Evolutionary conservation across 2,329 filamentous ascomycete species (phyloP).

Genomic region (Diaporthe longicolla): DNA sequence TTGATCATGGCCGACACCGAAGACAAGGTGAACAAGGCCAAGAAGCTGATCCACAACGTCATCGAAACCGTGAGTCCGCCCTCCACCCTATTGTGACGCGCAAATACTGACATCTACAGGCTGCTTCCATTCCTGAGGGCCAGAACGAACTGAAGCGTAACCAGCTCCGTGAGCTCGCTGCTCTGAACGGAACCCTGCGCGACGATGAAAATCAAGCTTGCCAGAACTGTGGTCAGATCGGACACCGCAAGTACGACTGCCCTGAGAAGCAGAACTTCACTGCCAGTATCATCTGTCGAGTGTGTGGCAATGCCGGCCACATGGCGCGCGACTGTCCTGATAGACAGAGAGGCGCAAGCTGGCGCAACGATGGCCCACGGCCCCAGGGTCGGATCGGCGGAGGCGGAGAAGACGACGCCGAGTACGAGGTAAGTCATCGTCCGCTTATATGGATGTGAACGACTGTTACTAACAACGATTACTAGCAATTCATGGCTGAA

Average conservation of each 20-base stretch:
- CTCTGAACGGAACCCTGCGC: constrained; percentile 97
- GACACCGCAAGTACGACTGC: constrained; percentile 98
- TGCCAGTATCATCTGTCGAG: constrained; percentile 98
- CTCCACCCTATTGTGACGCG: not conserved
- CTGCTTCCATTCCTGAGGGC: constrained; percentile 97
- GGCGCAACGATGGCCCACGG: constrained; percentile 82
- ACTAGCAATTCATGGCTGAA: constrained; percentile 96
- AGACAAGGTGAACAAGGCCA: constrained; percentile 99
- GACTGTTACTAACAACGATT: constrained; percentile 56
- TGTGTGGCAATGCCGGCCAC: constrained; percentile 97
- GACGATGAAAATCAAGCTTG: constrained; percentile 99
- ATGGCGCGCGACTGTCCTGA: constrained; percentile 99
- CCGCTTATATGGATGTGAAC: not conserved
- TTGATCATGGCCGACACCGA: constrained; percentile 99
- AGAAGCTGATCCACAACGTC: constrained; percentile 97
- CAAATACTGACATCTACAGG: constrained; percentile 66
- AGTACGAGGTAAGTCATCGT: constrained; percentile 84
- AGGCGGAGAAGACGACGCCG: constrained; percentile 80
- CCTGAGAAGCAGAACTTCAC: constrained; percentile 98
- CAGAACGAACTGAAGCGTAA: constrained; percentile 99
- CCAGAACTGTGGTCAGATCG: constrained; percentile 99
- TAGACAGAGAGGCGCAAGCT: constrained; percentile 88
- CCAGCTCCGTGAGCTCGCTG: constrained; percentile 96
- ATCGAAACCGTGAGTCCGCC: constrained; percentile 88
- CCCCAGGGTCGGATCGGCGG: constrained; percentile 81